phyloP scores from a whole-genome alignment of 2,329 filamentous ascomycete genomes.

The Aspergillus aculeatinus region DNA sequence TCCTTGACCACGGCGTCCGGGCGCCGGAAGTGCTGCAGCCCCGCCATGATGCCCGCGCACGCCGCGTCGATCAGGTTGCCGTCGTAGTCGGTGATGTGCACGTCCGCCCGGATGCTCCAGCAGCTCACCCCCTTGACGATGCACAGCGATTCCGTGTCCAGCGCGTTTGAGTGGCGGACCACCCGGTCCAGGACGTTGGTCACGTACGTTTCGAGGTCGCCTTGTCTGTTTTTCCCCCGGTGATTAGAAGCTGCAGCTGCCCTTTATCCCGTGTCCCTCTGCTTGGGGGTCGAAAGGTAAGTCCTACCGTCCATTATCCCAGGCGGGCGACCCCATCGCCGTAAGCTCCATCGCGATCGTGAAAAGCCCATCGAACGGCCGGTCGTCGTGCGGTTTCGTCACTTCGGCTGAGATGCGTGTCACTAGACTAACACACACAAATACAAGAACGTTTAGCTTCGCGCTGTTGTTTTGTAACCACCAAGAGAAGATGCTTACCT shows the following conservation, averaged over 20 bases:
- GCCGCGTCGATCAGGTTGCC: slow-evolving; percentile 84
- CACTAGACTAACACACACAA: slow-evolving; percentile 40
- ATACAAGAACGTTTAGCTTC: not conserved
- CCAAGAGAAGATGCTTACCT: slow-evolving; percentile 56
- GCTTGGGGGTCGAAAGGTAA: not conserved
- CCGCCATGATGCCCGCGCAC: slow-evolving; percentile 83
- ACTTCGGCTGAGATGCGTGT: slow-evolving; percentile 87
- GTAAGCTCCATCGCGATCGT: slow-evolving; percentile 87
- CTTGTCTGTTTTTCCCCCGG: slow-evolving; percentile 54
- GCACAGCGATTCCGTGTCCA: slow-evolving; percentile 94
- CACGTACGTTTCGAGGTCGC: slow-evolving; percentile 79
- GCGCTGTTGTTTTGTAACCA: not conserved
- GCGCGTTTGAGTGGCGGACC: slow-evolving; percentile 82
- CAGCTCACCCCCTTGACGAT: slow-evolving; percentile 87
- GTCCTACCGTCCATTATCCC: slow-evolving; percentile 73
- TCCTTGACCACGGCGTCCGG: slow-evolving; percentile 86
- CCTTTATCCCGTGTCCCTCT: too few species aligned
- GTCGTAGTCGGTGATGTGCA: slow-evolving; percentile 88
- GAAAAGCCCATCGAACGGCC: slow-evolving; percentile 94
- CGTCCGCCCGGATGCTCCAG: slow-evolving; percentile 86
- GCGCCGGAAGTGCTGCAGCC: slow-evolving; percentile 84
- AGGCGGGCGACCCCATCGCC: slow-evolving; percentile 86
- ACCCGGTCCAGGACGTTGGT: slow-evolving; percentile 91
- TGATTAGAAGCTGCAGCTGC: too few species aligned
- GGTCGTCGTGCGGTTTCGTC: slow-evolving; percentile 77